These are phyloP conservation scores for Chytridium lagenaria DNA, from an alignment of 371 early-diverging fungal species.

Conservation along the genomic window DNA sequence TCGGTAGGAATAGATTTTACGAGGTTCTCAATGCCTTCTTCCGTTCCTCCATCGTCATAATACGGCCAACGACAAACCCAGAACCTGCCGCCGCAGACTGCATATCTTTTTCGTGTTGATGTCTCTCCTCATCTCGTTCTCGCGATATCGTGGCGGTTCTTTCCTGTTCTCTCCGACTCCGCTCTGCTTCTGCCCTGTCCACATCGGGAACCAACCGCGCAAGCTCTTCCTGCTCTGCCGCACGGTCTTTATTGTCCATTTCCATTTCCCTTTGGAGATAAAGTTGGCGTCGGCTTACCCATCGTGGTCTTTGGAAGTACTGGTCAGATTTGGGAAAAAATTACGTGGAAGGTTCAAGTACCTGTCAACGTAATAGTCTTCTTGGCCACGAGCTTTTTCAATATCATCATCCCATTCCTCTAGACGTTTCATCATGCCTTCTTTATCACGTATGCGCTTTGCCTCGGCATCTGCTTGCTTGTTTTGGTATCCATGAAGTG, in stretches of 20 bases:
- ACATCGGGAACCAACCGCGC: constrained; percentile 24
- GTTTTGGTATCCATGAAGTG: constrained; percentile 59
- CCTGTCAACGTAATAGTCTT: constrained; percentile 75
- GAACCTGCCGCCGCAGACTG: constrained; percentile 48
- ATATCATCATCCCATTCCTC: constrained; percentile 79
- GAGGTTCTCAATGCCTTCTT: constrained; percentile 64
- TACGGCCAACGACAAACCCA: constrained; percentile 47
- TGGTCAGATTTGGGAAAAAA: constrained; percentile 8
- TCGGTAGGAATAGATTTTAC: constrained; percentile 80
- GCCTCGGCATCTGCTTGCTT: constrained; percentile 61
- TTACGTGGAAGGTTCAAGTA: too few relatives aligned
- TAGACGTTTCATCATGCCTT: constrained; percentile 59
- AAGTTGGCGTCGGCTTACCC: constrained; percentile 70
- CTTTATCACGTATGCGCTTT: constrained; percentile 55
- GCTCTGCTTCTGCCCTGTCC: constrained; percentile 44
- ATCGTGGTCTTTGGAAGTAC: constrained; percentile 58
- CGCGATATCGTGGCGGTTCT: constrained; percentile 29
- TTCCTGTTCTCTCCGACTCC: constrained; percentile 20
- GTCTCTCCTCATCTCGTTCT: constrained; percentile 27
- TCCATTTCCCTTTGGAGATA: constrained; percentile 72
- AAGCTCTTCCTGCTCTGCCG: constrained; percentile 62
- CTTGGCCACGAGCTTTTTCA: constrained; percentile 66
- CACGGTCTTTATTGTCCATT: constrained; percentile 72
- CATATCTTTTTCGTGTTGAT: constrained; percentile 25
- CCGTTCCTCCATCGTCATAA: constrained; percentile 69